Evolutionary conservation across 2,329 filamentous ascomycete species (phyloP).

Genomic region (Fusarium lateritium): DNA sequence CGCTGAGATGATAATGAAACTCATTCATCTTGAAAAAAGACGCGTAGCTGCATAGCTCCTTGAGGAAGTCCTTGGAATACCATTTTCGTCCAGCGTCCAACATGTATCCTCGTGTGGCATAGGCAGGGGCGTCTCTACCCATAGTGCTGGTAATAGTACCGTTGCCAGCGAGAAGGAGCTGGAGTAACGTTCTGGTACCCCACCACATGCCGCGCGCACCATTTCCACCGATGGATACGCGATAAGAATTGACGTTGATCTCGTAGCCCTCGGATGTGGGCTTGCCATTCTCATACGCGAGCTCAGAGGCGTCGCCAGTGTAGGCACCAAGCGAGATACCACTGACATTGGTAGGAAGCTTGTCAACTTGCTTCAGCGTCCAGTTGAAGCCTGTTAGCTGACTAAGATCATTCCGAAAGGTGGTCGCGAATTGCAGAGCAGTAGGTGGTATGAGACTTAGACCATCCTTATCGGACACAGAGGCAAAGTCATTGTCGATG

Average conservation of each 20-base stretch:
- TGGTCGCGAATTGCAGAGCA: slow-evolving; percentile 13
- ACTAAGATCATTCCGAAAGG: slow-evolving; percentile 17
- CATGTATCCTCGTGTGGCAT: slow-evolving; percentile 25
- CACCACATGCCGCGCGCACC: slow-evolving; percentile 32
- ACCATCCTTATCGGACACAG: background rate
- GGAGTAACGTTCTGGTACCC: slow-evolving; percentile 26
- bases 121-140: slow-evolving; percentile 21
- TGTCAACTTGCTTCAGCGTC: slow-evolving; percentile 4
- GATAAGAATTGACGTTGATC: slow-evolving; percentile 11
- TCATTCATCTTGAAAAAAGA: slow-evolving; percentile 38
- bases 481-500: background rate
- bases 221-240: slow-evolving; percentile 22
- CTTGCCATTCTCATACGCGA: slow-evolving; percentile 14
- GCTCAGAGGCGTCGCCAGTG: slow-evolving; percentile 8
- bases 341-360: background rate
- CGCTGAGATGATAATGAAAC: slow-evolving; percentile 30
- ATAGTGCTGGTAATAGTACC: background rate
- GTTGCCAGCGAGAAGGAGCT: slow-evolving; percentile 17
- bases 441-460: slow-evolving; percentile 17
- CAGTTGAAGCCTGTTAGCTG: slow-evolving; percentile 17
- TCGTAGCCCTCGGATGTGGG: slow-evolving; percentile 24
- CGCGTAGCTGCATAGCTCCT: slow-evolving; percentile 24
- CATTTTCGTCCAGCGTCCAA: slow-evolving; percentile 30
- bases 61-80: slow-evolving; percentile 28
- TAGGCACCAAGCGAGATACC: slow-evolving; percentile 13